Conservation (phyloP, 345 rosid genomes). For the Camelina hispida region DNA sequence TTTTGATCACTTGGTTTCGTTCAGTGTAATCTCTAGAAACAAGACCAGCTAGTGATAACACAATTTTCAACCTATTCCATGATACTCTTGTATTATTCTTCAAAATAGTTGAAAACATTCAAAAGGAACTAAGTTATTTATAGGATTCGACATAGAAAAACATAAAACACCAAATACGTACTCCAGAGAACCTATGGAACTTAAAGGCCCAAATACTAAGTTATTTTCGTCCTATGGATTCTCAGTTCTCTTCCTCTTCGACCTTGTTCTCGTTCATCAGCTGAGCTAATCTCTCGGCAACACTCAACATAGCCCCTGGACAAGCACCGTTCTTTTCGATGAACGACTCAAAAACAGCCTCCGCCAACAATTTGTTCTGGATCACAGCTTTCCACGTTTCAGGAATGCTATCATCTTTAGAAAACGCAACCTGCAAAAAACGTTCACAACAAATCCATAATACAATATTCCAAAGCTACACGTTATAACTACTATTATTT, state of each 20-base stretch:
- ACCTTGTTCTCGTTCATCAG: constrained; percentile 41
- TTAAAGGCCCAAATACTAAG: too few species aligned
- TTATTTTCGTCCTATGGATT: too few species aligned
- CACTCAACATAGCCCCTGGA: constrained; percentile 55
- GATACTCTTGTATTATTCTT: not conserved
- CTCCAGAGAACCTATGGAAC: not conserved
- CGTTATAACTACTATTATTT: not conserved
- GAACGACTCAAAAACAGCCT: constrained; percentile 68
- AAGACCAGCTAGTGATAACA: not conserved
- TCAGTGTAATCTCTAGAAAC: not conserved
- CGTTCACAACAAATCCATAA: constrained; percentile 14
- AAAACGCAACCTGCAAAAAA: constrained; percentile 65
- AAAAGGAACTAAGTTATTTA: not conserved
- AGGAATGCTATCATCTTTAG: constrained; percentile 64
- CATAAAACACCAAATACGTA: not conserved
- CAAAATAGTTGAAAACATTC: not conserved
- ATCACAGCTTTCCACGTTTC: constrained; percentile 54
- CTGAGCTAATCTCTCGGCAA: constrained; percentile 62
- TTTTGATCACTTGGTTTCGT: not conserved
- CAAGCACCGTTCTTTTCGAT: constrained; percentile 81
- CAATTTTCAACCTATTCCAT: not conserved
- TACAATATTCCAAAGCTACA: constrained; percentile 1
- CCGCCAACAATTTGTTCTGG: constrained; percentile 68
- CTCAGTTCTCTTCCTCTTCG: constrained; percentile 38
- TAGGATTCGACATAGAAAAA: not conserved